Base-by-base conservation (phyloP, 192 early-diverging fungal species). In the Lobosporangium transversale region DNA sequence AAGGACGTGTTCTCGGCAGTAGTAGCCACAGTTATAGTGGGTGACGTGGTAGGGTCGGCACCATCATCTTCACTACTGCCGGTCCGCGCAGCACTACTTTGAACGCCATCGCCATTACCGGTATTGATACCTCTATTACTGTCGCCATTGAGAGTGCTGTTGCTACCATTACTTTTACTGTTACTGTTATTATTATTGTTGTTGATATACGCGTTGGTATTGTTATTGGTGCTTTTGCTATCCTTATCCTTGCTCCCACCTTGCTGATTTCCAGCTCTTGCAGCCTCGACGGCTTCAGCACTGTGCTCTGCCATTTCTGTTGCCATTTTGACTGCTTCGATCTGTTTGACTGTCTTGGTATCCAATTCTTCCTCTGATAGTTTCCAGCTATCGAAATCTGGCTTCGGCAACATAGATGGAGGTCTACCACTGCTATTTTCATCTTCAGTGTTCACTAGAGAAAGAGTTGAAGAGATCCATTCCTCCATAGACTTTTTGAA, bases 291-390 rank as follows among this genome's bases (percentile, higher is more conserved):
- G 0, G 70, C 75, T 0, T 53, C 63, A 7, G 74, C 68, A 30
- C 55, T 71, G 47, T 62, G 58, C 50, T 76, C 63, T 1, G 65
- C 58, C 18, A 76, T 56, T n/a, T 66, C 69, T 23, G 29, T 53
- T 1, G 58, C 49, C 3, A 32, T 30, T 20, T 48, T 52, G 9
- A 53, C 50, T 0, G 62, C 52, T 20, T 59, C 58, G 33, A 50
- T 17, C 37, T 71, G 59, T 31, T 65, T 69, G 12, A 17, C 50
- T 9, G 49, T 58, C 24, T 62, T 64, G 4, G 55, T 26, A 7
- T 79, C 63, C 3, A 78, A 18, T 9, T 56, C 56, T 29, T 69
- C 60, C 26, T 80, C 67, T 9, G 66, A 43, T 30, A 87, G 36
- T 44, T 62, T 81, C 57, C 84, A 84, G 17, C 47, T 62, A 0